These are phyloP conservation scores for Stagonosporopsis vannaccii DNA, from an alignment of 2,329 filamentous ascomycete species.

Conservation along the genomic window DNA sequence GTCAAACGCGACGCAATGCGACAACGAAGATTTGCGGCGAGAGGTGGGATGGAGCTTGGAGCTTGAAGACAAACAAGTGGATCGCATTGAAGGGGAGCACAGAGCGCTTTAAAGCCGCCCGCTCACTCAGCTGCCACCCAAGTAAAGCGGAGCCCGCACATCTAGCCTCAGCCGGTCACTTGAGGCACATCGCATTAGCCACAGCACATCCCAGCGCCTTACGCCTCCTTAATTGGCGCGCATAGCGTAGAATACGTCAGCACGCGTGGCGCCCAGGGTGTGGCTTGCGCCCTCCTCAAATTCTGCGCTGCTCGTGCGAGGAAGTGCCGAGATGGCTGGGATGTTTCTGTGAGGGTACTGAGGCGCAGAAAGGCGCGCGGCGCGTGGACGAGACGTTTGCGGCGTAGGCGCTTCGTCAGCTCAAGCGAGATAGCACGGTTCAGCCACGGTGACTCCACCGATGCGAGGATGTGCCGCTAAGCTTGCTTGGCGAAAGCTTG, in stretches of 20 bases:
- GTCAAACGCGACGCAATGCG: background rate
- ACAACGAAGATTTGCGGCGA: background rate
- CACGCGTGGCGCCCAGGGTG: slow-evolving; percentile 6
- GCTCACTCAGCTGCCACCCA: slow-evolving; percentile 10
- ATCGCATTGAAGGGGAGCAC: background rate
- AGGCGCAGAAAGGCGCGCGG: background rate
- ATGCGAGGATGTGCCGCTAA: slow-evolving; percentile 18
- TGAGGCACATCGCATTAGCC: slow-evolving; percentile 15
- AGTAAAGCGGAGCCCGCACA: slow-evolving; percentile 12
- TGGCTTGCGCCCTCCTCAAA: slow-evolving; percentile 3
- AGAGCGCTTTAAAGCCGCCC: slow-evolving; percentile 6
- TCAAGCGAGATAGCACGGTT: background rate
- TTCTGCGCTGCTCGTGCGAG: background rate
- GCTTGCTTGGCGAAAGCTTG: slow-evolving; percentile 36
- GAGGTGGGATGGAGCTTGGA: background rate
- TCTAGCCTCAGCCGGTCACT: slow-evolving; percentile 12
- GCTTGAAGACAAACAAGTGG: slow-evolving; percentile 1
- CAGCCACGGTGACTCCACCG: slow-evolving; percentile 6
- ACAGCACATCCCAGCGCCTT: slow-evolving; percentile 9
- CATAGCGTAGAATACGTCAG: slow-evolving; percentile 22
- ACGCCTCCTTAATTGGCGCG: slow-evolving; percentile 16
- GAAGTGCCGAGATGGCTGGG: background rate
- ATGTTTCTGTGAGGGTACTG: background rate
- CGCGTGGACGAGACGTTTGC: background rate
- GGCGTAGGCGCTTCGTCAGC: slow-evolving; percentile 12